Percentiles rank a stretch among this genome's conserved stretches.
phyloP scores from a whole-genome alignment of 495 filamentous ascomycete species.

The Penicillium psychrofluorescens region DNA sequence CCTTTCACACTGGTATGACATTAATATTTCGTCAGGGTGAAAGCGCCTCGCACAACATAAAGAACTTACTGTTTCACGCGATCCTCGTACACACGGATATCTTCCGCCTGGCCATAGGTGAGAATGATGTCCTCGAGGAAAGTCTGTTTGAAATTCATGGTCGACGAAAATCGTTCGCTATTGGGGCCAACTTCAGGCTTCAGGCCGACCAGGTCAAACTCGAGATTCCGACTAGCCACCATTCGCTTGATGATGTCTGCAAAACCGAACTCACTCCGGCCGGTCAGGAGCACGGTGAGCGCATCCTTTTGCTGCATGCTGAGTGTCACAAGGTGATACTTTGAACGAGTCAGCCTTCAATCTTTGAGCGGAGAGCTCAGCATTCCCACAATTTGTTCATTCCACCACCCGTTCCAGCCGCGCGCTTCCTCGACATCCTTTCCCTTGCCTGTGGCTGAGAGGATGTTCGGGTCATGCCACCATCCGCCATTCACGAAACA shows the following conservation, averaged over 20 bases:
- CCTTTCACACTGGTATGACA: conserved; percentile 48
- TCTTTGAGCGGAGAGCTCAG: neutral
- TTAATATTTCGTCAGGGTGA: conserved; percentile 7
- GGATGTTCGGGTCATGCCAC: conserved; percentile 91
- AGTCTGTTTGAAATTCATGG: conserved; percentile 81
- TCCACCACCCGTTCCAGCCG: conserved; percentile 96
- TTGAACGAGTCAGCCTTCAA: conserved; percentile 12
- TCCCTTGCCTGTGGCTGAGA: conserved; percentile 81
- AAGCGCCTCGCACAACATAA: conserved; percentile 1
- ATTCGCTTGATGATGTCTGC: conserved; percentile 78
- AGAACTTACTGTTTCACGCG: conserved; percentile 52
- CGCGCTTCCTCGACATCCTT: conserved; percentile 72
- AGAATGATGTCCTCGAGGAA: conserved; percentile 73
- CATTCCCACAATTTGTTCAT: conserved; percentile 66
- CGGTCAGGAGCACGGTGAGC: conserved; percentile 81
- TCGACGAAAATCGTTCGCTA: conserved; percentile 65
- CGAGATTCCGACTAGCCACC: conserved; percentile 63
- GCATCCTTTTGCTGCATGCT: conserved; percentile 85
- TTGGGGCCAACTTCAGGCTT: conserved; percentile 80
- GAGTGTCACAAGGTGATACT: conserved; percentile 71
- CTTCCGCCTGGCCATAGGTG: conserved; percentile 75
- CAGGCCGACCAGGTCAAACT: conserved; percentile 84
- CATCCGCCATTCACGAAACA: conserved; percentile 82
- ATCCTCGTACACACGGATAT: conserved; percentile 69
- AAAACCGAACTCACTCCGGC: conserved; percentile 73